Percentiles rank a stretch among this genome's conserved stretches.
Conservation (phyloP, 2,329 filamentous ascomycete genomes). For the Xylaria sp. region DNA sequence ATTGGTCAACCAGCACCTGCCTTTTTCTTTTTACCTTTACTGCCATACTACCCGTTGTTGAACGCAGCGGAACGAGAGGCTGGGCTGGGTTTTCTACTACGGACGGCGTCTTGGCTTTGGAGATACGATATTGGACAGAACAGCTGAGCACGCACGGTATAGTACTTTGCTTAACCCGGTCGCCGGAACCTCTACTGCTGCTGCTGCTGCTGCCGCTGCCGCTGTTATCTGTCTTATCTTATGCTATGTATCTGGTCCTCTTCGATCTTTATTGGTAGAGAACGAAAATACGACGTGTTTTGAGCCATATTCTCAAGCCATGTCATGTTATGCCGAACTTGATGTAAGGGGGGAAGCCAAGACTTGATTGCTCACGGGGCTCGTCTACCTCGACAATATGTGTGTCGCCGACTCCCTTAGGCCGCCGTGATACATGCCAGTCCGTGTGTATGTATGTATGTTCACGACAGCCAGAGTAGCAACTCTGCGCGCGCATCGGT, state of each 20-base stretch:
- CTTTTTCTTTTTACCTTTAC: conserved; percentile 15
- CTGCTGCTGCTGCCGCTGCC: conserved; percentile 11
- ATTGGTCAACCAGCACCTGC: conserved; percentile 15
- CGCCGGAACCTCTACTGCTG: neutral
- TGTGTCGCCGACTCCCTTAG: neutral
- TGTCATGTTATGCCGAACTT: neutral
- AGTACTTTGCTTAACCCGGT: too few species aligned
- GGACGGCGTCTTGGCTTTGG: conserved; percentile 28
- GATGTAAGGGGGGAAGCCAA: neutral
- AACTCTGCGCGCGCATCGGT: too few species aligned
- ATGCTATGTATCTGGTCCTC: conserved; percentile 16
- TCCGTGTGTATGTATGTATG: neutral
- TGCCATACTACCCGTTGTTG: conserved; percentile 16
- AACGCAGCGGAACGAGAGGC: conserved; percentile 12
- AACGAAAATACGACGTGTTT: conserved; percentile 19
- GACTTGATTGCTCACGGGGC: neutral
- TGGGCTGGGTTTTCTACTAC: conserved; percentile 21
- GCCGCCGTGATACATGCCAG: neutral
- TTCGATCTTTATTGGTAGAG: conserved; percentile 1
- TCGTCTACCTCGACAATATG: neutral
- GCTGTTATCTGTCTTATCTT: conserved; percentile 9
- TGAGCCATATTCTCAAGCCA: too few species aligned
- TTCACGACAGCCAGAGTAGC: neutral
- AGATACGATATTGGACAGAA: conserved; percentile 24
- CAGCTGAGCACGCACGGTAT: conserved; percentile 3